phyloP scores from a whole-genome alignment of 805 yeast species.

The Yarrowia keelungensis region DNA sequence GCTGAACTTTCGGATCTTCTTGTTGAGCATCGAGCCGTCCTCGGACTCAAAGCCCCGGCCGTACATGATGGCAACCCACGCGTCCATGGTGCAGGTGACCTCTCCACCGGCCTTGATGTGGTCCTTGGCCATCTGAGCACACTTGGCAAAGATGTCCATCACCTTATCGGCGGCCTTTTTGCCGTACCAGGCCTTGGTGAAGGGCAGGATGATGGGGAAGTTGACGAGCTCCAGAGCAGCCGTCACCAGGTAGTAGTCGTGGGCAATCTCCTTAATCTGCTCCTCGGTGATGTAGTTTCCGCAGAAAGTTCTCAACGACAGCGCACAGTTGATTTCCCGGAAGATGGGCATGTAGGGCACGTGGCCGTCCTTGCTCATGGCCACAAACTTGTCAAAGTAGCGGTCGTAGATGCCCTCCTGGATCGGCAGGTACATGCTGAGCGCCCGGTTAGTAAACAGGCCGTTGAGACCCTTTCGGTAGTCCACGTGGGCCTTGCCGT shows the following conservation, averaged over 20 bases:
- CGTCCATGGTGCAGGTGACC: constrained; percentile 91
- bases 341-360: constrained; percentile 86
- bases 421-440: constrained; percentile 81
- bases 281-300: constrained; percentile 93
- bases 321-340: constrained; percentile 95
- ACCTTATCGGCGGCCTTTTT: constrained; percentile 90
- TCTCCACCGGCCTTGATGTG: constrained; percentile 78
- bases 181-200: constrained; percentile 98
- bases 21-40: constrained; percentile 51
- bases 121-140: constrained; percentile 87
- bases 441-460: constrained; percentile 81
- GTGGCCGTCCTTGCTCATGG: constrained; percentile 67
- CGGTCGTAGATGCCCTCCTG: constrained; percentile 85
- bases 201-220: constrained; percentile 96
- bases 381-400: constrained; percentile 72
- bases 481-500: constrained; percentile 94
- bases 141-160: constrained; percentile 86
- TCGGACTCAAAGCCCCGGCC: constrained; percentile 57
- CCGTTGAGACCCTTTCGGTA: constrained; percentile 91
- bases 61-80: constrained; percentile 88
- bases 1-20: constrained; percentile 79
- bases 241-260: constrained; percentile 88
- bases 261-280: constrained; percentile 87
- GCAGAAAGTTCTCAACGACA: constrained; percentile 91
- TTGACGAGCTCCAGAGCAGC: constrained; percentile 97